Evolutionary conservation across 495 filamentous ascomycete genomes (phyloP).

Genomic region (Gamarada debralockiae): DNA sequence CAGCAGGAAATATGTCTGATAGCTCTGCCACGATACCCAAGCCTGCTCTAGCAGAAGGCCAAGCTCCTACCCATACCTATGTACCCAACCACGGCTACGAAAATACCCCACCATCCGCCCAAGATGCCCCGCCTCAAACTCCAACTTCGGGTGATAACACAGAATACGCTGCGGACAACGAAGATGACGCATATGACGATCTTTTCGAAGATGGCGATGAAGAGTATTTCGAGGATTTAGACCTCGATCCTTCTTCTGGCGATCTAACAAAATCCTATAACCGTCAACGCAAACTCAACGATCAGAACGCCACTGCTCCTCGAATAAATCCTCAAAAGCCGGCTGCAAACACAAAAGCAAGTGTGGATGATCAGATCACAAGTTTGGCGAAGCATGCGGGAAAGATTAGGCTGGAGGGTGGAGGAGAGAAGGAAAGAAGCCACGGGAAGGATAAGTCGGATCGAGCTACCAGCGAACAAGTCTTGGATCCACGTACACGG

Average conservation of each 20-base stretch:
- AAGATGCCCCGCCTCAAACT: constrained; percentile 23
- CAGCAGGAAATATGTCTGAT: constrained; percentile 22
- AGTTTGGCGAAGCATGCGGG: constrained; percentile 78
- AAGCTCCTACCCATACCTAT: constrained; percentile 48
- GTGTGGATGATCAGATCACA: constrained; percentile 82
- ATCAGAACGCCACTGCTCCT: constrained; percentile 53
- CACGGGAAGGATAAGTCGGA: constrained; percentile 77
- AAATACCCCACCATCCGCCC: constrained; percentile 5
- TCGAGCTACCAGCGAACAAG: constrained; percentile 88
- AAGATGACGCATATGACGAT: constrained; percentile 45
- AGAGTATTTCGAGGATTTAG: constrained; percentile 53
- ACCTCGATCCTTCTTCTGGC: constrained; percentile 53
- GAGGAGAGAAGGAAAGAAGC: constrained; percentile 47
- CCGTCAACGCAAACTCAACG: constrained; percentile 64
- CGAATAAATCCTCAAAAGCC: constrained; percentile 85
- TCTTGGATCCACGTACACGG: constrained; percentile 86
- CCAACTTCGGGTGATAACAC: constrained; percentile 13
- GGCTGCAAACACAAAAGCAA: constrained; percentile 68
- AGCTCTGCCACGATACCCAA: constrained; percentile 14
- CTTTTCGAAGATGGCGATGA: constrained; percentile 55
- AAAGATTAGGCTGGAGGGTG: constrained; percentile 81
- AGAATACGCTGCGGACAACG: constrained; percentile 23
- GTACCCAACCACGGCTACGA: constrained; percentile 53
- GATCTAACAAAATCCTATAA: constrained; percentile 92
- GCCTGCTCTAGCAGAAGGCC: constrained; percentile 37